Evolutionary conservation across 257 asterid genomes (phyloP), one percentile per base, ranked within the genome.

Genomic region (Ligustrum vulgare): DNA sequence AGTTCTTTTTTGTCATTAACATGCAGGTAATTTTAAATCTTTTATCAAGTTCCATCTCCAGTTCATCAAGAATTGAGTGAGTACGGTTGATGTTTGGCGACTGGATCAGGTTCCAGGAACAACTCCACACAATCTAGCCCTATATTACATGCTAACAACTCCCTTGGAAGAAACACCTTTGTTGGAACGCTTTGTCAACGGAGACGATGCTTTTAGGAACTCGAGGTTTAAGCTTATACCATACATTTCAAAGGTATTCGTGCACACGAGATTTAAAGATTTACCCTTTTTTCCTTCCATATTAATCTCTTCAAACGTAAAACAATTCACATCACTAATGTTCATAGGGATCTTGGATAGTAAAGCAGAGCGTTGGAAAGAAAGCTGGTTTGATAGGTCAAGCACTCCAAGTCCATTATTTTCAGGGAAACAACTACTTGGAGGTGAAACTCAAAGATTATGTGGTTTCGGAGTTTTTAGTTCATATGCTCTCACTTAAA

Each of bases 151-250:
- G 97, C 72, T 87, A 75, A 82, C 76, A 78, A 78, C 89, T 41
- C 98, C 97, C 49, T 72, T 93, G 58, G 71, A 84, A 63, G 93
- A 90, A 71, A 79, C 91, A 1, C 97, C 97, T 66, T 77, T 91
- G 47, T 87, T 93, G 68, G 92, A 90, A 78, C 84, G 82, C 64
- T 93, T 93, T 72, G 89, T 93, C 60, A 85, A 90, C 72, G 98
- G 93, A 72, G 97, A 93, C 49, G 91, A 93, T 72, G 89, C 97
- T 25, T 91, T 81, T 71, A 86, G 98, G 80, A 89, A 90, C 80
- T 91, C 97, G 25, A 85, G 93, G 73, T 93, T 93, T 86, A 93
- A 93, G 87, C 95, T 93, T 79, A 93, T 93, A 72, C 98, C 98
- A 0, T 82, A 89, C 81, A 88, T 93, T 62, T 90, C 97, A 68